These are phyloP conservation scores for Pseudogymnoascus destructans DNA, from an alignment of 2,329 filamentous ascomycete genomes.

Conservation along the genomic window DNA sequence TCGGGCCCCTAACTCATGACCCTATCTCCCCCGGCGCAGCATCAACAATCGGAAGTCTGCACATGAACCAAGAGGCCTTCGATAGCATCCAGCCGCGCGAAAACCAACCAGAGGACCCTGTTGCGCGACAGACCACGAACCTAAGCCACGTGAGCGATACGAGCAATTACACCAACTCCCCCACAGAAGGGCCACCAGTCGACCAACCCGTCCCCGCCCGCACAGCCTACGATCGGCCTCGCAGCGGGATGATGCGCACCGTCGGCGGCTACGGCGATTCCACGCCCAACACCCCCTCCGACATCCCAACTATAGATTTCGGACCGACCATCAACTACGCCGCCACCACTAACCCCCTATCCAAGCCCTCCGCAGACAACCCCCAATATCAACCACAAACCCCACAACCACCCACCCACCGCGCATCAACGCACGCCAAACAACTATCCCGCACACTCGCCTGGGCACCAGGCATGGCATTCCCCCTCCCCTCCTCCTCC, in stretches of 20 bases:
- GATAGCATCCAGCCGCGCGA: not conserved
- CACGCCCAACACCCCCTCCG: not conserved
- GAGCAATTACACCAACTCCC: slow-evolving; percentile 47
- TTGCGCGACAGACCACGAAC: not conserved
- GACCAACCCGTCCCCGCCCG: slow-evolving; percentile 25
- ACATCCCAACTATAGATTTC: slow-evolving; percentile 65
- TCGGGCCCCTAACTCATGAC: not conserved
- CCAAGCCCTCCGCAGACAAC: not conserved
- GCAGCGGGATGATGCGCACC: slow-evolving; percentile 69
- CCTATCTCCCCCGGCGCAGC: not conserved
- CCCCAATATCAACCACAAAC: not conserved
- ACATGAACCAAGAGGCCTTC: not conserved
- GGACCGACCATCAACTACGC: slow-evolving; percentile 65
- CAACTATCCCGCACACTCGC: slow-evolving; percentile 42
- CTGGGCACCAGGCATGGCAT: slow-evolving; percentile 63
- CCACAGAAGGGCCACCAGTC: slow-evolving; percentile 44
- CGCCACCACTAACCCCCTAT: not conserved
- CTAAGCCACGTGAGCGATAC: slow-evolving; percentile 27
- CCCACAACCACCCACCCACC: not conserved
- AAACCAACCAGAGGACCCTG: not conserved
- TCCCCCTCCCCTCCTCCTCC: slow-evolving; percentile 34
- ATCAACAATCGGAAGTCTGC: not conserved
- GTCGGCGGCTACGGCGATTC: slow-evolving; percentile 28
- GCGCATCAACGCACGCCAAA: not conserved
- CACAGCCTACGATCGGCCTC: slow-evolving; percentile 48